Evolutionary conservation across 106 monocot species (phyloP).

Genomic region (Agapanthus africanus): DNA sequence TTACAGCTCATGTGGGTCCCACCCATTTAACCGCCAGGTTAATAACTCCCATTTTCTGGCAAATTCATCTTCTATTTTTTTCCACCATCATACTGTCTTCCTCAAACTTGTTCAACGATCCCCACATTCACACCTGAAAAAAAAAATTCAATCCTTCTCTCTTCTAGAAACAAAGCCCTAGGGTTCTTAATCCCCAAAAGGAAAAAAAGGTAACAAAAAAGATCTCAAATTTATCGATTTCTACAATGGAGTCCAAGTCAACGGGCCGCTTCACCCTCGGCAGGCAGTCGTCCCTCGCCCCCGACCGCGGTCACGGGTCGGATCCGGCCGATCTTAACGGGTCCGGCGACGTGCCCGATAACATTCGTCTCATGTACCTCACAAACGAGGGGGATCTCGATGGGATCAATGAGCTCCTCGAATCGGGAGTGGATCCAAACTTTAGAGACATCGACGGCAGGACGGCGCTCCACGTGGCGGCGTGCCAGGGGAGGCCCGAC

Average conservation of each 20-base stretch:
- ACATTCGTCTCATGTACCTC: slow-evolving; percentile 73
- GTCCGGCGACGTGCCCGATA: slow-evolving; percentile 15
- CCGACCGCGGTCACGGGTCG: slow-evolving; percentile 16
- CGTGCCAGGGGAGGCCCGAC: slow-evolving; percentile 61
- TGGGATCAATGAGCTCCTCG: slow-evolving; percentile 60
- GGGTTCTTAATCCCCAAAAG: no score
- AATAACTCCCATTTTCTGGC: no score
- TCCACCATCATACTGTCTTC: no score
- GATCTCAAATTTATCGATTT: no score
- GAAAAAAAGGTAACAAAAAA: no score
- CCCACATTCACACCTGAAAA: no score
- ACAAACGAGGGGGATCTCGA: slow-evolving; percentile 69
- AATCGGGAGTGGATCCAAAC: slow-evolving; percentile 51
- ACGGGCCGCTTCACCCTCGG: slow-evolving; percentile 47
- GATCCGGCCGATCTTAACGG: neutral
- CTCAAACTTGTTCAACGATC: no score
- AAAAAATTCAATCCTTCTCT: no score
- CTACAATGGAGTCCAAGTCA: slow-evolving; percentile 33
- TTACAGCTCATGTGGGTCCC: no score
- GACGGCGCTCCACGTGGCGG: slow-evolving; percentile 85
- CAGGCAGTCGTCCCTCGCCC: slow-evolving; percentile 69
- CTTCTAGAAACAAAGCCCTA: no score
- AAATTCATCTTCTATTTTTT: no score
- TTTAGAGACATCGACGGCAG: slow-evolving; percentile 69
- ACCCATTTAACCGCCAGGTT: no score